Base-by-base conservation (phyloP, 805 yeast species). In the Kuraishia cidri region DNA sequence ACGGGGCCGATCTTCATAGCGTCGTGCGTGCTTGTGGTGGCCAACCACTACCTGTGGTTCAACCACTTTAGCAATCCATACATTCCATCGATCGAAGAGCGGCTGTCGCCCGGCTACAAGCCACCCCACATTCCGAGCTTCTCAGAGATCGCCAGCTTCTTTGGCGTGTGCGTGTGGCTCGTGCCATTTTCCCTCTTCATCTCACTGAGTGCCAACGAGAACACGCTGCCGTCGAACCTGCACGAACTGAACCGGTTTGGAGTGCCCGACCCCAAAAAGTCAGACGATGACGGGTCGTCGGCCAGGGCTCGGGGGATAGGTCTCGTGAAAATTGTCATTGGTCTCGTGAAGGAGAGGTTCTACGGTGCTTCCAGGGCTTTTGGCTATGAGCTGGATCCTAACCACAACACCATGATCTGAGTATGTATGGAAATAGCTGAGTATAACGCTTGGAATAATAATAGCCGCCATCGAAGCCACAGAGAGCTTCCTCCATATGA, bases 121-220 rank as follows among this genome's bases (percentile, higher is more conserved):
- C 72, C 83, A 30, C 82, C 81, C 10, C 70, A 73, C 29, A 71
- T 84, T 34, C 94, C 95, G 2, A 66, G 81, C 9, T 90, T 90
- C 49, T 66, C 87, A 1, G 95, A 92, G 51, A 84, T 92, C 4
- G 84, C 96, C n/a, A 81, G 96, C 3, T 92, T 92, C 54, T 88
- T 92, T 51, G 98, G 96, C 1, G 58, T 92, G 26, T 79, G 92
- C 46, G 78, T 92, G 13, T 92, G 98, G 98, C 68, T 90, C 37
- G 72, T 92, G 19, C 98, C 98, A 22, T 86, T 92, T 54, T 79
- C 95, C 4, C 64, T 92, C 36, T 90, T 92, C 55, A 90, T 92
- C 12, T 80, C 95, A 20, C 64, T 92, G 37, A 83, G 94, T 50
- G 97, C 97, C 1, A 83, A 85, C 40, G 98, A 92, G 48, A 81